phyloP scores from a whole-genome alignment of 176 grass and related monocot species.

The Alopecurus myosuroides region DNA sequence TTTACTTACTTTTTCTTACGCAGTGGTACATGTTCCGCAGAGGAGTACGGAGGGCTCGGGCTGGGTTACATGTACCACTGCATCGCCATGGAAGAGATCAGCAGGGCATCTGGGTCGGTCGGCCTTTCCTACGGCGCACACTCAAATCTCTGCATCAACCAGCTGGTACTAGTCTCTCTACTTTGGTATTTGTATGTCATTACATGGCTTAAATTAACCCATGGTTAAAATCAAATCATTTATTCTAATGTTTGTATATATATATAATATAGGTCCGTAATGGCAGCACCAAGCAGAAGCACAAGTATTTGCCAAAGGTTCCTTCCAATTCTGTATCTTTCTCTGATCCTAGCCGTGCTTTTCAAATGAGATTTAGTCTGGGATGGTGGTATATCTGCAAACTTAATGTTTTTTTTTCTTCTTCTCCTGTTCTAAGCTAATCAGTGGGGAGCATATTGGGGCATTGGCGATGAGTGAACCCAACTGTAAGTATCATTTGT shows the following conservation, averaged over 20 bases:
- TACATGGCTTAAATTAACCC: not conserved
- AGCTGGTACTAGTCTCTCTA: conserved; percentile 58
- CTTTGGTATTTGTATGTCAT: not conserved
- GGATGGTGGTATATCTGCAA: not conserved
- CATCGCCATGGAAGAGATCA: conserved; percentile 98
- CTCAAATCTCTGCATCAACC: conserved; percentile 95
- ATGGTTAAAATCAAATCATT: not conserved
- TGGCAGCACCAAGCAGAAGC: conserved; percentile 59
- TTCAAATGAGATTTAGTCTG: too few species aligned
- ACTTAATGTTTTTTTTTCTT: conserved; percentile 19
- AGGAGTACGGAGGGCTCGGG: conserved; percentile 90
- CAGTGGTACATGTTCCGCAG: too few species aligned
- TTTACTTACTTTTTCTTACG: too few species aligned
- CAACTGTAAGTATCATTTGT: conserved; percentile 56
- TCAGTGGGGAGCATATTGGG: conserved; percentile 87
- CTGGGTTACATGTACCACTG: conserved; percentile 95
- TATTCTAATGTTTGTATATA: conserved; percentile 5
- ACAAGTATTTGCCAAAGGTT: conserved; percentile 87
- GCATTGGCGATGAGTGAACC: conserved; percentile 96
- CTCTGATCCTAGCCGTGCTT: too few species aligned
- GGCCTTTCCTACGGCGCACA: conserved; percentile 94
- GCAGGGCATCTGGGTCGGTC: conserved; percentile 85
- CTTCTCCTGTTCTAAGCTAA: conserved; percentile 70
- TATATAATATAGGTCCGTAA: conserved; percentile 90
- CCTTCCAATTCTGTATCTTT: too few species aligned